phyloP scores from a whole-genome alignment of 768 basidiomycete genomes.

The Russula compacta region DNA sequence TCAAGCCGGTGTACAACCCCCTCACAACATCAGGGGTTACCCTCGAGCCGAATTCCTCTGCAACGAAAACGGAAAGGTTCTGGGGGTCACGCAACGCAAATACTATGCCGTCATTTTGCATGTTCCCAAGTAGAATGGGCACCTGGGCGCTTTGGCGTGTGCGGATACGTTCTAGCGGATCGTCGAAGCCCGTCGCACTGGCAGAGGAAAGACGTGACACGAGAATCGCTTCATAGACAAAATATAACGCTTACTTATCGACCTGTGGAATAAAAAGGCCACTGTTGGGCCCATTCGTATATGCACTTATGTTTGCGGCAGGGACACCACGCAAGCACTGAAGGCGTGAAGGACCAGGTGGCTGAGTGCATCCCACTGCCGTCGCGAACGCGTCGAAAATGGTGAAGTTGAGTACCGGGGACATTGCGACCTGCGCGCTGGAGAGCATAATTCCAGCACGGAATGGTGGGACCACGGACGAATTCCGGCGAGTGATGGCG shows the following conservation, averaged over 20 bases:
- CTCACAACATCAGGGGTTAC: neutral
- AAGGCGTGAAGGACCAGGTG: conserved; percentile 19
- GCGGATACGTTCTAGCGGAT: conserved; percentile 1
- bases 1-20: neutral
- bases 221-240: neutral
- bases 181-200: neutral
- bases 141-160: neutral
- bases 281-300: conserved; percentile 5
- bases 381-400: conserved; percentile 1
- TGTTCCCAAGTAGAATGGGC: conserved; percentile 5
- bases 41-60: neutral
- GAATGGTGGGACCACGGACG: neutral
- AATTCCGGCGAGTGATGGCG: neutral
- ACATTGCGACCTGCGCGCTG: neutral
- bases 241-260: conserved; percentile 1
- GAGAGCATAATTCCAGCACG: conserved; percentile 8
- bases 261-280: neutral
- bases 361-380: conserved; percentile 17
- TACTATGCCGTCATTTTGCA: neutral
- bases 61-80: neutral
- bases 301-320: conserved; percentile 18
- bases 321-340: conserved; percentile 22
- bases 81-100: neutral
- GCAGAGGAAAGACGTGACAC: neutral
- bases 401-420: neutral